A percentile compares a stretch with the other conserved stretches of the same genome.
Conservation (phyloP, 305 asterid genomes). For the Fraxinus ornus region DNA sequence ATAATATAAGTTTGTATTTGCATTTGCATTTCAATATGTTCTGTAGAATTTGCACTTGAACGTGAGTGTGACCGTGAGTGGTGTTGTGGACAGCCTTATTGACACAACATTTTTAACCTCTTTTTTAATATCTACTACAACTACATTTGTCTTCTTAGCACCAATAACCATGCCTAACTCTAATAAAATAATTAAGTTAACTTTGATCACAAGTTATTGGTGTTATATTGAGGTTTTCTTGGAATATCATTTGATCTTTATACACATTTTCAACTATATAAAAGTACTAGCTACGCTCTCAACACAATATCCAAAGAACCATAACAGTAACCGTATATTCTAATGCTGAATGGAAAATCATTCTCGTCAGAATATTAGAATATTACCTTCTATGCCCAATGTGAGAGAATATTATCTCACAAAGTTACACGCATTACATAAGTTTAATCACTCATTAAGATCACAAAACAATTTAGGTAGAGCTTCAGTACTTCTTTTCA, state of each 20-base stretch:
- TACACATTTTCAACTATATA: neutral
- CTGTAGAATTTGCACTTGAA: neutral
- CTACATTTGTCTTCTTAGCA: neutral
- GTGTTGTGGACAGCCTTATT: neutral
- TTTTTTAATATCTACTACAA: neutral
- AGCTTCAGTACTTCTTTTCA: neutral
- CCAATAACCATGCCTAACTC: neutral
- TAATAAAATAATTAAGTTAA: neutral
- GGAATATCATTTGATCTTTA: neutral
- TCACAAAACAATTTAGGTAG: neutral
- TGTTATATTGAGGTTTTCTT: neutral
- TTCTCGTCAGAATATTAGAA: neutral
- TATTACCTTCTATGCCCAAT: neutral
- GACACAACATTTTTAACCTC: neutral
- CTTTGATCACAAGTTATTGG: neutral
- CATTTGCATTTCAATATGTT: neutral
- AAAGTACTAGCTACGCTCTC: neutral
- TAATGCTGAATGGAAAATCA: neutral
- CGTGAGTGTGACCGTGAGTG: neutral
- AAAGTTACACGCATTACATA: neutral
- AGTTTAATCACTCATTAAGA: neutral
- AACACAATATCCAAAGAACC: neutral
- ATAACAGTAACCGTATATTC: neutral
- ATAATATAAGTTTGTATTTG: neutral
- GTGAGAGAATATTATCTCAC: neutral